Evolutionary conservation across 2,329 filamentous ascomycete species (phyloP), one percentile per base, ranked within the genome.

Genomic region (Drechmeria coniospora): DNA sequence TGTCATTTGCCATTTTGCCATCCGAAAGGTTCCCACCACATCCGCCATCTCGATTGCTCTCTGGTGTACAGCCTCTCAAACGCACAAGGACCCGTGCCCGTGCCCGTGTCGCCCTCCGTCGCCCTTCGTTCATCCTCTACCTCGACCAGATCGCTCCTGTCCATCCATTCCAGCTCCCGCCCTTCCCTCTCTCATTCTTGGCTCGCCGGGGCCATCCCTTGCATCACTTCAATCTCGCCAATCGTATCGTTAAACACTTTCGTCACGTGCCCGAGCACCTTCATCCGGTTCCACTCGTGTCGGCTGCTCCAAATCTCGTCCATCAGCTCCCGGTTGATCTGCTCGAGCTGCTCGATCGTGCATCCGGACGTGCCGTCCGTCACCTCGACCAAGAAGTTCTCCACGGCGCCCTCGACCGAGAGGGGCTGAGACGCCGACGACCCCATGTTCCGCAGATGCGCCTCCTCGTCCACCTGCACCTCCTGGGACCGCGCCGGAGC

Each of bases 261-360:
- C 23, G 61, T 61, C 21, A 92, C 65, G 21, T 63, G 57, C 25
- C 57, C 57, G 10, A 76, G 63, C 10, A 93, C 84, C 41, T 65
- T 64, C 42, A 74, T 76, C 23, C 90, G 72, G 53, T 98, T 90
- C 71, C 81, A 90, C 44, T 92, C 76, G 26, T 72, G 66, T 27
- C 84, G 68, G 34, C 68, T 68, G 34, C 65, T 65, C 90, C 90
- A 98, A 24, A 95, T 68, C 36, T 76, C 73, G 34, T 87, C 79
- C 87, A 95, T 95, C 36, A 95, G 60, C 39, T 78, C 74, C 6
- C 84, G 77, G 49, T 86, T 86, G 48, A 94, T 76, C 53, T 95
- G 87, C 59, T 95, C 87, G 13, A 98, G 60, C 51, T 98, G 87
- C 55, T 98, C 90, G 28, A 98, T 80, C 0, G 77, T 80, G 49